Base-by-base conservation (phyloP, 352 stramenopile genomes). In the Globisporangium irregulare region DNA sequence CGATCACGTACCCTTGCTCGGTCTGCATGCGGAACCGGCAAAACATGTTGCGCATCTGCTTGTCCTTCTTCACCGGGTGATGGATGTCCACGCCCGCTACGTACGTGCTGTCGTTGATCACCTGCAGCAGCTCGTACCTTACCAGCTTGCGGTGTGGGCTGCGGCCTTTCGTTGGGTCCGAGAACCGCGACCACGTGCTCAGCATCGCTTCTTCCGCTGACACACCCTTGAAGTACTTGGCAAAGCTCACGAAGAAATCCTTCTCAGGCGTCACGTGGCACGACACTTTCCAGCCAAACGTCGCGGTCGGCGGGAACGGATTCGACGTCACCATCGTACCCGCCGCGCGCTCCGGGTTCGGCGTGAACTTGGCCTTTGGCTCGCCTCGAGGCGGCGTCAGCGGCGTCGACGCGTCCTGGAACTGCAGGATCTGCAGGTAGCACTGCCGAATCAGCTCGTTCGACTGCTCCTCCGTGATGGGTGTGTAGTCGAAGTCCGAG, bases 371-470 rank as follows among this genome's bases (percentile, higher is more conserved):
- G 8, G 20, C 15, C 0, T 70, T 53, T 0, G 58, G 7, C 15
- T 27, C 64, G 22, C 59, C 67, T 20, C 67, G 58, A 25, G 56
- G 64, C 7, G 75, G 69, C 3, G 77, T 67, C 22, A 83, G 69
- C 6, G 78, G 76, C 59, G 79, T 81, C 15, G 70, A 73, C n/a
- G 75, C 73, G 62, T 80, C 67, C 62, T 89, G 80, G 50, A 88
- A 77, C 24, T 74, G 72, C 10, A 77, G 65, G 62, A 89, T 86
- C 72, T 81, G 73, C 53, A 86, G 70, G 64, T 87, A 90, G 68
- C 82, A 89, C 15, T 66, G 74, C 32, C 78, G 81, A 59, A 89
- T 86, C 48, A 79, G 60, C 18, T 79, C 80, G 51, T 86, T 83
- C 8, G 79, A 75, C 60, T 87, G 72, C 48, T 76, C 68, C 38